These are phyloP conservation scores for Atkinsonella hypoxylon DNA, from an alignment of 2,329 filamentous ascomycete species.

Conservation along the genomic window DNA sequence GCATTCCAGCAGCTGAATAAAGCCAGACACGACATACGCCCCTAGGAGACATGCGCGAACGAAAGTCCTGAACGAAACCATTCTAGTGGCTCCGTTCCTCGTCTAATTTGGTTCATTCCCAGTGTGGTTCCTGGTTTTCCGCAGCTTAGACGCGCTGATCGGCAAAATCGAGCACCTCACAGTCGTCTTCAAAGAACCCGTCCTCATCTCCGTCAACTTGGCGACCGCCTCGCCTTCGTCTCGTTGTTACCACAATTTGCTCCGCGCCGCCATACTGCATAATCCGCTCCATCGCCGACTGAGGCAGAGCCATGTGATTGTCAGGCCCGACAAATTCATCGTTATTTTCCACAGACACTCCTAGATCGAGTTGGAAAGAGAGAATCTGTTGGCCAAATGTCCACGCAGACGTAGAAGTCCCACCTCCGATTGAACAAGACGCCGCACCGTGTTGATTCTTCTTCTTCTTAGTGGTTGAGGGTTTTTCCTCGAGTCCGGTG, in stretches of 20 bases:
- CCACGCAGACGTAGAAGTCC: slow-evolving; percentile 28
- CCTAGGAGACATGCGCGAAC: background rate
- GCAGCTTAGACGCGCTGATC: slow-evolving; percentile 45
- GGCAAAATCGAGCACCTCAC: slow-evolving; percentile 82
- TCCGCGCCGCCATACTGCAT: slow-evolving; percentile 52
- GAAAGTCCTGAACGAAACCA: background rate
- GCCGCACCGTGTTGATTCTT: slow-evolving; percentile 10
- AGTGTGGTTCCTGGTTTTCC: too few relatives aligned
- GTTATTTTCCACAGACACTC: slow-evolving; percentile 32
- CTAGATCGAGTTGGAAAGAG: slow-evolving; percentile 40
- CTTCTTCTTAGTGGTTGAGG: slow-evolving; percentile 25
- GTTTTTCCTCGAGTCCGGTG: slow-evolving; percentile 27
- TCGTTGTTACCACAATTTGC: slow-evolving; percentile 72
- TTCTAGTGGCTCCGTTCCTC: background rate
- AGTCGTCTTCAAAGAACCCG: slow-evolving; percentile 87
- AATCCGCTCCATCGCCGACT: slow-evolving; percentile 52
- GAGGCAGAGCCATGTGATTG: slow-evolving; percentile 47
- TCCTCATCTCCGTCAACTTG: slow-evolving; percentile 46
- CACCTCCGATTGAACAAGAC: slow-evolving; percentile 1
- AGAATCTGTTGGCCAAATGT: slow-evolving; percentile 47
- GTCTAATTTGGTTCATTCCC: background rate
- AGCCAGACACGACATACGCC: background rate
- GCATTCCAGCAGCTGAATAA: slow-evolving; percentile 4
- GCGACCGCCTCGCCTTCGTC: slow-evolving; percentile 48
- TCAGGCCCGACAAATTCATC: slow-evolving; percentile 41